Base-by-base conservation (phyloP, 1,139 yeast species). In the Keqinozyma sinolaborantium region DNA sequence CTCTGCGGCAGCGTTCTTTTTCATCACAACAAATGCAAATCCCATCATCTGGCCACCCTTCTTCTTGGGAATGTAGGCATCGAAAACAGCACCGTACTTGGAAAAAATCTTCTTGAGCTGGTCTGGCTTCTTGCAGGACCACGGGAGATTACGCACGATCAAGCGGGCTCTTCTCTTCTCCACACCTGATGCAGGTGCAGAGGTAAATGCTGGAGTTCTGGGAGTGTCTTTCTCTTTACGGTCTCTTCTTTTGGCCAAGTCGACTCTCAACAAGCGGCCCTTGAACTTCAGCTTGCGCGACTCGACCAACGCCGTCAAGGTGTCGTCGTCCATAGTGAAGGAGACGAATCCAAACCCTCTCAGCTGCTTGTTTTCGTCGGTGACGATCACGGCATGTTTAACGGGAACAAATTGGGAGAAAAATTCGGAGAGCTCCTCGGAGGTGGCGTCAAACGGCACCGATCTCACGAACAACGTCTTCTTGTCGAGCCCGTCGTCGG, bases 271-370 rank as follows among this genome's bases (percentile, higher is more conserved):
- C 11, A 77, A 50, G 41, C 82, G 73, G 24, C 76, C 79, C 38
- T 83, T 70, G 45, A 92, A 77, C 49, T 82, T 84, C 30, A 67
- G 51, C 51, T 73, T 82, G 50, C 77, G 71, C n/a, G 90, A 65
- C 41, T 79, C 77, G 9, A 70, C 77, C 41, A 88, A 65, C 0
- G 97, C 97, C 25, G 74, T 66, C 28, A 75, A 57, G 0, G 97
- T 85, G 54, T 94, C 98, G 30, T 86, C 95, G 41, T 86, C 90
- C 37, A 76, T 64, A 2, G 86, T 78, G 56, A 94, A 92, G 29
- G 95, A 83, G 12, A 88, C 98, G 58, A 94, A 94, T 5, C 98
- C 99, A 58, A 88, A 94, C 2, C 98, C 97, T 57, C 94, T 75
- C 4, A 95, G 85, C 30, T 76, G 65, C 30, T 83, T 76, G 29